Conservation (phyloP, 2,329 filamentous ascomycete species). For the Podosphaera fusca region DNA sequence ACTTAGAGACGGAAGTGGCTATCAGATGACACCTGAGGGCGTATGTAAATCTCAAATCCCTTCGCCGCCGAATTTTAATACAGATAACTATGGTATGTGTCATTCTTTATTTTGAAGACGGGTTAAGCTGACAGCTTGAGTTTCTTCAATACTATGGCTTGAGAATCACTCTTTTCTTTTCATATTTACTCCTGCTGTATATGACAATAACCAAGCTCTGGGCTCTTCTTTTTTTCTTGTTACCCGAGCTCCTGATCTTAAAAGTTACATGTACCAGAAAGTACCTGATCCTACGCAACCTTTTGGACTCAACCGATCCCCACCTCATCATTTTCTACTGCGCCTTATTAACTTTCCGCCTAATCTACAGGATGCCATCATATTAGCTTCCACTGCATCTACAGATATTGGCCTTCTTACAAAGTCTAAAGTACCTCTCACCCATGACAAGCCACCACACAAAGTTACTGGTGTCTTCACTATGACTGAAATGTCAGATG, state of each 20-base stretch:
- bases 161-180: constrained; percentile 69
- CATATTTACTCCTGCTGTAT: constrained; percentile 46
- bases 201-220: constrained; percentile 27
- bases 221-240: constrained; percentile 61
- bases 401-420: constrained; percentile 61
- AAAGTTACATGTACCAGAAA: constrained; percentile 47
- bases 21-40: constrained; percentile 68
- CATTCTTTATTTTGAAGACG: background rate
- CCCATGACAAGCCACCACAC: constrained; percentile 33
- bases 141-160: constrained; percentile 68
- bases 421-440: constrained; percentile 44
- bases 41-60: constrained; percentile 57
- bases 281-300: constrained; percentile 52
- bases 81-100: constrained; percentile 40
- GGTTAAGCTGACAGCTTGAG: constrained; percentile 21
- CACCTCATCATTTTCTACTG: constrained; percentile 55
- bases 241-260: constrained; percentile 34
- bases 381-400: constrained; percentile 61
- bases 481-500: constrained; percentile 46
- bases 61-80: constrained; percentile 42
- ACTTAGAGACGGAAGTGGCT: constrained; percentile 52
- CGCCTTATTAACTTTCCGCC: constrained; percentile 64
- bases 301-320: constrained; percentile 38
- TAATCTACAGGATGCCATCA: constrained; percentile 55
- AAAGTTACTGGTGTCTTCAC: constrained; percentile 46